Conservation (phyloP, 129 eudicot species). For the Oenanthe sinensis region DNA sequence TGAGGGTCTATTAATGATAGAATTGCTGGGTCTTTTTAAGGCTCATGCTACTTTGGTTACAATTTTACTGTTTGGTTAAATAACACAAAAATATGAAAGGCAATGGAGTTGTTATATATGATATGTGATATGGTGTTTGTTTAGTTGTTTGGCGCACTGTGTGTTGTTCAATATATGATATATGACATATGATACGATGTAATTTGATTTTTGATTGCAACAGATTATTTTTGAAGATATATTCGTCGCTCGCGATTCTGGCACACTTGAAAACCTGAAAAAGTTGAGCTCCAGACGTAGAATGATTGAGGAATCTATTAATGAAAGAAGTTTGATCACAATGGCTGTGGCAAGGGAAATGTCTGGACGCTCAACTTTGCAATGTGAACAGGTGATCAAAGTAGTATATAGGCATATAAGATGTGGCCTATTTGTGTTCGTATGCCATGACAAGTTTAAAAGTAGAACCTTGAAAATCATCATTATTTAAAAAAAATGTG, state of each 20-base stretch:
- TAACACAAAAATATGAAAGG: not conserved
- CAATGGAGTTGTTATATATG: not conserved
- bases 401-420: not conserved
- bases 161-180: too few relatives aligned
- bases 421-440: not conserved
- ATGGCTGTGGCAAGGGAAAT: slow-evolving; percentile 82
- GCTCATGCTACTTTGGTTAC: not conserved
- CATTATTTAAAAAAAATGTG: not conserved
- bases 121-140: not conserved
- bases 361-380: slow-evolving; percentile 77
- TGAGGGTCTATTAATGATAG: not conserved
- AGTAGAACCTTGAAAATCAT: not conserved
- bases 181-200: too few relatives aligned
- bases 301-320: slow-evolving; percentile 46
- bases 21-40: not conserved
- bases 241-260: slow-evolving; percentile 45
- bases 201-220: not conserved
- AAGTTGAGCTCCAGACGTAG: slow-evolving; percentile 66
- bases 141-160: not conserved
- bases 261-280: slow-evolving; percentile 61
- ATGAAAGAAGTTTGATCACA: slow-evolving; percentile 47
- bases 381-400: slow-evolving; percentile 50
- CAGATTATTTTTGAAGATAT: slow-evolving; percentile 62
- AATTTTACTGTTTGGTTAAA: not conserved
- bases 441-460: not conserved